These are phyloP conservation scores for Tephrocybe sp. DNA, from an alignment of 768 basidiomycete genomes.

Conservation along the genomic window DNA sequence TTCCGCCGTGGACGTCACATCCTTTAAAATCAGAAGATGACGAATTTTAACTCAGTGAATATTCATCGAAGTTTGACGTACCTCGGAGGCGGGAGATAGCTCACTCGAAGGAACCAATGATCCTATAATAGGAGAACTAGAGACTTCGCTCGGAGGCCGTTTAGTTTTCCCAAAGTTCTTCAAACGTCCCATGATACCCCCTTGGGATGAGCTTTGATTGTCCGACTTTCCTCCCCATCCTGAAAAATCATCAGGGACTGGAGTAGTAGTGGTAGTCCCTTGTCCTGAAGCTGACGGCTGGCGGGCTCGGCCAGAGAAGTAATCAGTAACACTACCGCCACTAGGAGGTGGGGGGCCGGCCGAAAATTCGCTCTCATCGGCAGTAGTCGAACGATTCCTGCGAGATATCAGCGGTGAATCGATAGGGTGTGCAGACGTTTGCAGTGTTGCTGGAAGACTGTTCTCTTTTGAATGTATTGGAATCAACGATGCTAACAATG, in stretches of 20 bases:
- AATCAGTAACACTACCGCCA: slow-evolving; percentile 39
- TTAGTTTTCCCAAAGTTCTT: slow-evolving; percentile 68
- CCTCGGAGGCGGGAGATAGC: slow-evolving; percentile 23
- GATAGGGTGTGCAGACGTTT: slow-evolving; percentile 34
- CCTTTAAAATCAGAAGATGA: background rate
- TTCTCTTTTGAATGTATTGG: slow-evolving; percentile 35
- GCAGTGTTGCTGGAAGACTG: slow-evolving; percentile 36
- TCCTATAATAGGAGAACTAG: slow-evolving; percentile 26
- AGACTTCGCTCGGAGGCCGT: slow-evolving; percentile 32
- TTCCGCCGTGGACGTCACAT: slow-evolving; percentile 19
- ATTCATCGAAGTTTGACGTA: background rate
- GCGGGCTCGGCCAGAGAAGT: slow-evolving; percentile 47
- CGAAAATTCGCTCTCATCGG: slow-evolving; percentile 30
- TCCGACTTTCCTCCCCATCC: slow-evolving; percentile 37
- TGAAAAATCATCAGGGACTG: slow-evolving; percentile 55
- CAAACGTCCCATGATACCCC: slow-evolving; percentile 75
- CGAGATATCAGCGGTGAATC: slow-evolving; percentile 32
- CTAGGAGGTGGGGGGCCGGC: slow-evolving; percentile 16
- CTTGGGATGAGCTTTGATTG: slow-evolving; percentile 49
- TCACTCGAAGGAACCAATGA: slow-evolving; percentile 21
- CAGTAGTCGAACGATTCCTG: slow-evolving; percentile 40
- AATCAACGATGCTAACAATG: slow-evolving; percentile 61
- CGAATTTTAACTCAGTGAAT: background rate
- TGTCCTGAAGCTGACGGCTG: slow-evolving; percentile 40
- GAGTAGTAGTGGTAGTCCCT: slow-evolving; percentile 29